Conservation (phyloP, 2,329 filamentous ascomycete species). For the Cladosporium sp. region DNA sequence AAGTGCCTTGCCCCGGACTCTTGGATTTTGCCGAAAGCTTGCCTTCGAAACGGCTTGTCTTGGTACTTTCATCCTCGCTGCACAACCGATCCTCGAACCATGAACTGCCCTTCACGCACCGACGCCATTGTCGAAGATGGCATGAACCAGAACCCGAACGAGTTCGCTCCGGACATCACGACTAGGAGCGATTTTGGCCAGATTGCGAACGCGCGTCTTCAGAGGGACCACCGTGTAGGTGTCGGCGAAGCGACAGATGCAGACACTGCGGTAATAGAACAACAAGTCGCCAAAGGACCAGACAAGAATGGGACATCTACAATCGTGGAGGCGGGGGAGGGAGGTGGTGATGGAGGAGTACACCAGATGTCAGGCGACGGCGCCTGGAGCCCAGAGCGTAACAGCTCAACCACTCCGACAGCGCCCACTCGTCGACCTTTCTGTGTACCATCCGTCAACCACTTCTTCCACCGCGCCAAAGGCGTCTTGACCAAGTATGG, state of each 20-base stretch:
- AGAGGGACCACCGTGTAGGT: conserved; percentile 44
- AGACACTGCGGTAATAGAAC: background rate
- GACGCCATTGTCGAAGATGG: conserved; percentile 55
- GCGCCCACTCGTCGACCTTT: background rate
- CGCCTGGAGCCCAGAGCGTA: conserved; percentile 6
- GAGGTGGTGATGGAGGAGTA: conserved; percentile 22
- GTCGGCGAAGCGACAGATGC: conserved; percentile 30
- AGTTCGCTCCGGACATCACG: conserved; percentile 60
- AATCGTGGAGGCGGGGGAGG: conserved; percentile 17
- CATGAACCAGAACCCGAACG: conserved; percentile 63
- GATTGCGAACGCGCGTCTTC: conserved; percentile 58
- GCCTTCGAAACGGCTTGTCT: conserved; percentile 6
- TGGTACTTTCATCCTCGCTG: background rate
- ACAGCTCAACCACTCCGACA: background rate
- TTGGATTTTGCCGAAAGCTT: conserved; percentile 19
- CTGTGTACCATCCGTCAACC: background rate
- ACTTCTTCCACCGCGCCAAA: conserved; percentile 11
- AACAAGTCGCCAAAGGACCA: conserved; percentile 3
- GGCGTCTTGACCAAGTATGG: conserved; percentile 48
- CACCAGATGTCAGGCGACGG: conserved; percentile 2
- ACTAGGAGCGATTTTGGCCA: conserved; percentile 63
- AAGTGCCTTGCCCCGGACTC: conserved; percentile 12
- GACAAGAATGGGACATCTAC: background rate
- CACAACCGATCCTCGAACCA: conserved; percentile 33
- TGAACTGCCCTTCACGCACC: conserved; percentile 67